These are phyloP conservation scores for Boletus smithii DNA, from an alignment of 1,284 basidiomycete genomes.

Conservation along the genomic window DNA sequence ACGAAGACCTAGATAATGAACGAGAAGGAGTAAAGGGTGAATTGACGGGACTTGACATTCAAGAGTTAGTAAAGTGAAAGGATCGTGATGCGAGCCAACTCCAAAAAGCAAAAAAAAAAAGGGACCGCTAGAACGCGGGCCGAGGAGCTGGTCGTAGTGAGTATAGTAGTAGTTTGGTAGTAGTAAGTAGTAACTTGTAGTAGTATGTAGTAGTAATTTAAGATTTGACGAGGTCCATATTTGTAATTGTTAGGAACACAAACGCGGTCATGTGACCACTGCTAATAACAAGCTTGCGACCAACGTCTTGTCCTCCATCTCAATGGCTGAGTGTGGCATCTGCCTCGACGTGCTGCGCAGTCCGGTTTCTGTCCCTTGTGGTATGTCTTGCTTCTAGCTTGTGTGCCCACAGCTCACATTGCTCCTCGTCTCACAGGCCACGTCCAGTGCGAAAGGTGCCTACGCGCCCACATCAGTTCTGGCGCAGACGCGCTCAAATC, in stretches of 20 bases:
- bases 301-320: not conserved
- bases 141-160: not conserved
- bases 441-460: constrained; percentile 57
- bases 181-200: not conserved
- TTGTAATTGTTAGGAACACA: constrained; percentile 21
- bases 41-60: constrained; percentile 35
- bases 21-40: constrained; percentile 33
- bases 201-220: no score
- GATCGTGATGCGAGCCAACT: constrained; percentile 24
- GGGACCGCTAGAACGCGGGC: constrained; percentile 5
- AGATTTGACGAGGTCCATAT: constrained; percentile 24
- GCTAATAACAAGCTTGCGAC: not conserved
- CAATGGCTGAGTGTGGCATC: constrained; percentile 55
- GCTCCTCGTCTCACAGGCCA: constrained; percentile 47
- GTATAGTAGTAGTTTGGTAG: not conserved
- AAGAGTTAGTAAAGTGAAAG: constrained; percentile 23
- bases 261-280: constrained; percentile 31
- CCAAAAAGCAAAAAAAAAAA: constrained; percentile 4
- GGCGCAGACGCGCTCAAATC: constrained; percentile 40
- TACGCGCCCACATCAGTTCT: constrained; percentile 45
- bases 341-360: constrained; percentile 51
- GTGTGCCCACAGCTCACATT: constrained; percentile 2
- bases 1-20: constrained; percentile 55
- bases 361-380: constrained; percentile 61
- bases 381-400: constrained; percentile 31